Evolutionary conservation across 2,329 filamentous ascomycete genomes (phyloP).

Genomic region (Calonectria crousiana): DNA sequence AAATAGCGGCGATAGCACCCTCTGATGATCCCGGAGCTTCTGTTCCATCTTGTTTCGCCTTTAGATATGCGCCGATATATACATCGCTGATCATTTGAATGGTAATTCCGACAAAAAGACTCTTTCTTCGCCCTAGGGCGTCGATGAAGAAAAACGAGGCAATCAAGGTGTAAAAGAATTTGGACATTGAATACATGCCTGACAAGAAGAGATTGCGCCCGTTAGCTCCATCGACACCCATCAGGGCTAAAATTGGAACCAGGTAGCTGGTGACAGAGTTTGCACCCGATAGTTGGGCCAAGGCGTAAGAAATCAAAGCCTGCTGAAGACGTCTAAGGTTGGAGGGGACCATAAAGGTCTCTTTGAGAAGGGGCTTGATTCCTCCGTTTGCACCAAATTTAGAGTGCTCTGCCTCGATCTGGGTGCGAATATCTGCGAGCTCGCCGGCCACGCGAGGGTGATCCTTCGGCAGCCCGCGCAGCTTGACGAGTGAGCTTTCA

Average conservation of each 20-base stretch:
- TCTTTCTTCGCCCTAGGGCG: slow-evolving; percentile 54
- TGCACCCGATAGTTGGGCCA: slow-evolving; percentile 59
- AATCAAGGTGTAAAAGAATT: slow-evolving; percentile 56
- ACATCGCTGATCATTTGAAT: slow-evolving; percentile 55
- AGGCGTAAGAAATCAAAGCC: slow-evolving; percentile 50
- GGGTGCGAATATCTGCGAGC: slow-evolving; percentile 46
- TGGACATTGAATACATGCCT: slow-evolving; percentile 57
- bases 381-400: slow-evolving; percentile 27
- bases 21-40: slow-evolving; percentile 47
- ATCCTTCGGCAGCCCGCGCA: slow-evolving; percentile 44
- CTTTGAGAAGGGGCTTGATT: slow-evolving; percentile 45
- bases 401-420: slow-evolving; percentile 32
- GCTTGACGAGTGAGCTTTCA: slow-evolving; percentile 23
- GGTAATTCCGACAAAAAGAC: slow-evolving; percentile 50
- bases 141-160: slow-evolving; percentile 60
- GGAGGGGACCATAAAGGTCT: slow-evolving; percentile 51
- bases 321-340: slow-evolving; percentile 57
- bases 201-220: slow-evolving; percentile 52
- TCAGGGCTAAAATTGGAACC: slow-evolving; percentile 55
- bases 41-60: slow-evolving; percentile 42
- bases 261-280: slow-evolving; percentile 59
- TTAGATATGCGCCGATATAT: slow-evolving; percentile 56
- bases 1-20: slow-evolving; percentile 57
- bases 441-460: slow-evolving; percentile 43
- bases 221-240: slow-evolving; percentile 38